These are phyloP conservation scores for Trypanosomatidae sp. DNA, from an alignment of 208 protist genomes.

Conservation along the genomic window DNA sequence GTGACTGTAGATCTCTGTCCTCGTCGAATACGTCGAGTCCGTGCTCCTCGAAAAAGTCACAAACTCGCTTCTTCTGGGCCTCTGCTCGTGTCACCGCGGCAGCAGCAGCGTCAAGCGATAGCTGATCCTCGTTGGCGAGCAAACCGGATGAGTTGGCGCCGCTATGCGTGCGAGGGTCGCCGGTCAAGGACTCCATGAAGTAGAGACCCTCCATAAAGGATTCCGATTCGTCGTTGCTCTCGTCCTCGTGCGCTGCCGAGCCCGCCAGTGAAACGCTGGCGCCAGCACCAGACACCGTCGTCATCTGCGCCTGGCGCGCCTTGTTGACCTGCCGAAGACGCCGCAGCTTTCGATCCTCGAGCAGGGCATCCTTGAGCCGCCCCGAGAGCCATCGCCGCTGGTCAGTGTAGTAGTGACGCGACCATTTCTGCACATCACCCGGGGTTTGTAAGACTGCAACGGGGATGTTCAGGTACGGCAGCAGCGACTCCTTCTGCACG, in stretches of 20 bases:
- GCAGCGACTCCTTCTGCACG: slow-evolving; percentile 41
- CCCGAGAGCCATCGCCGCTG: slow-evolving; percentile 62
- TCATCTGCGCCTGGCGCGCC: background rate
- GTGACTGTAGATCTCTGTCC: slow-evolving; percentile 16
- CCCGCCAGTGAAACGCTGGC: background rate
- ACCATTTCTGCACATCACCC: slow-evolving; percentile 59
- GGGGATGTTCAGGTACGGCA: slow-evolving; percentile 66
- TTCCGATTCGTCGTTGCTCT: slow-evolving; percentile 24
- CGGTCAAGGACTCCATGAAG: slow-evolving; percentile 6
- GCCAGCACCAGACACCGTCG: background rate
- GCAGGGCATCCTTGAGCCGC: slow-evolving; percentile 42
- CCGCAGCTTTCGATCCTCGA: slow-evolving; percentile 44
- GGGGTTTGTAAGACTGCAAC: slow-evolving; percentile 61
- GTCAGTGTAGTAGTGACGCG: slow-evolving; percentile 60
- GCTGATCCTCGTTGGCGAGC: slow-evolving; percentile 4
- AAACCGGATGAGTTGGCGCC: background rate
- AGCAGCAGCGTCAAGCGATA: slow-evolving; percentile 6
- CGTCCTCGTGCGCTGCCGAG: slow-evolving; percentile 14
- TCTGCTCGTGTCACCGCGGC: slow-evolving; percentile 21
- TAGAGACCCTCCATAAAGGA: slow-evolving; percentile 7
- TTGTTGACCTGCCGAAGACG: slow-evolving; percentile 10
- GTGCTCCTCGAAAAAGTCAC: slow-evolving; percentile 77
- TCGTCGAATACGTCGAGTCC: slow-evolving; percentile 55
- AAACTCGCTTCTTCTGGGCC: slow-evolving; percentile 19
- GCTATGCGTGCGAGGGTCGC: background rate